These are phyloP conservation scores for Russula compacta DNA, from an alignment of 768 basidiomycete genomes.

Conservation along the genomic window DNA sequence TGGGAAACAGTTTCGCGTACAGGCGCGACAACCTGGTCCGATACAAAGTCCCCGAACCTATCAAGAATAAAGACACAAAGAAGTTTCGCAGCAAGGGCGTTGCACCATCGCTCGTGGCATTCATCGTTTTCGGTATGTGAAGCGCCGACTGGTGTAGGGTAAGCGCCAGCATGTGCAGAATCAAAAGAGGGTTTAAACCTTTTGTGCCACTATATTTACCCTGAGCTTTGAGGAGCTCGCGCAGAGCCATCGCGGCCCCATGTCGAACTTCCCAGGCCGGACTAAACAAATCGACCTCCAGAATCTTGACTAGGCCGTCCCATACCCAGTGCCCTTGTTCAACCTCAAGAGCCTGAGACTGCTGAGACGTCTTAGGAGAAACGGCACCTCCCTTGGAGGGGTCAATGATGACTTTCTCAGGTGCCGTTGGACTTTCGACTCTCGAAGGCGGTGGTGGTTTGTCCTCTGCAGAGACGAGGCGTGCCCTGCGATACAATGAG, in stretches of 20 bases:
- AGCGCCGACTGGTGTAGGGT: slow-evolving; percentile 36
- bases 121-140: slow-evolving; percentile 49
- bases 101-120: slow-evolving; percentile 82
- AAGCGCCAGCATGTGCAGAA: neutral
- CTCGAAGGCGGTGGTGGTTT: slow-evolving; percentile 39
- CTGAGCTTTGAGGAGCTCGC: slow-evolving; percentile 80
- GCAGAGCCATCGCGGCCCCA: slow-evolving; percentile 83
- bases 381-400: slow-evolving; percentile 82
- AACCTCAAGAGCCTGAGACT: slow-evolving; percentile 71
- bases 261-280: slow-evolving; percentile 90
- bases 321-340: slow-evolving; percentile 73
- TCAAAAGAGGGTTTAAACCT: slow-evolving; percentile 33
- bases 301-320: slow-evolving; percentile 70
- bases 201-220: slow-evolving; percentile 77
- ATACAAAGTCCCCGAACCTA: slow-evolving; percentile 96
- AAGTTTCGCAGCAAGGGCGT: slow-evolving; percentile 75
- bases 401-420: slow-evolving; percentile 68
- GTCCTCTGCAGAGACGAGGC: slow-evolving; percentile 61
- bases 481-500: slow-evolving; percentile 41
- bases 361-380: slow-evolving; percentile 64
- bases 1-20: slow-evolving; percentile 95
- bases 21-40: slow-evolving; percentile 95
- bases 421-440: slow-evolving; percentile 45
- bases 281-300: slow-evolving; percentile 79
- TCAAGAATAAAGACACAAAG: slow-evolving; percentile 89